Percentiles rank a stretch among this genome's conserved stretches.
Conservation (phyloP, 192 early-diverging fungal species). For the Spinellus fusiger region DNA sequence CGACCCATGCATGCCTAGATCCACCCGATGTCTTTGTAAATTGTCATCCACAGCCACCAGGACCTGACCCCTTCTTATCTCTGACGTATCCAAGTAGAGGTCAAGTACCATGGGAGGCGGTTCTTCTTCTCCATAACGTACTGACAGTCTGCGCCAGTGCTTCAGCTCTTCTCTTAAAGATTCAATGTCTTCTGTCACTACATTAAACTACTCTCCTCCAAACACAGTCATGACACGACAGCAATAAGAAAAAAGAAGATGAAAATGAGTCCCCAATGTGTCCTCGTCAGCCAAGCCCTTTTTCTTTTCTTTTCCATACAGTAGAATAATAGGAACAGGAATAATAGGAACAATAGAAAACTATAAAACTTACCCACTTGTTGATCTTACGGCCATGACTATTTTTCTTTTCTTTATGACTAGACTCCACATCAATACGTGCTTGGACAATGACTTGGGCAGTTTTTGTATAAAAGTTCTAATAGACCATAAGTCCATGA, state of each 20-base stretch:
- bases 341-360: constrained; percentile 3
- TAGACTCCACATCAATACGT: constrained; percentile 35
- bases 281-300: too few species aligned
- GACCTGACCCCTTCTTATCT: constrained; percentile 46
- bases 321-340: background rate
- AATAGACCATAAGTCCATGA: background rate
- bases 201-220: constrained; percentile 60
- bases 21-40: constrained; percentile 49
- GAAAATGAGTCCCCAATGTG: background rate
- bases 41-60: constrained; percentile 65
- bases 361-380: constrained; percentile 46
- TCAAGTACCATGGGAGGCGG: constrained; percentile 75
- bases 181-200: constrained; percentile 72
- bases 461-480: constrained; percentile 75
- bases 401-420: constrained; percentile 2
- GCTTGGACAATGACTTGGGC: constrained; percentile 70
- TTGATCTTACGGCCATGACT: constrained; percentile 43
- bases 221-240: background rate
- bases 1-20: constrained; percentile 32
- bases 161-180: constrained; percentile 70
- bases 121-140: constrained; percentile 25
- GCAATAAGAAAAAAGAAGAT: background rate
- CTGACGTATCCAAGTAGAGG: constrained; percentile 71
- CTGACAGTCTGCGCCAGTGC: constrained; percentile 65
- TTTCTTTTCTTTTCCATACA: background rate